phyloP scores from a whole-genome alignment of 768 basidiomycete species.

The Leccinellum luteum region DNA sequence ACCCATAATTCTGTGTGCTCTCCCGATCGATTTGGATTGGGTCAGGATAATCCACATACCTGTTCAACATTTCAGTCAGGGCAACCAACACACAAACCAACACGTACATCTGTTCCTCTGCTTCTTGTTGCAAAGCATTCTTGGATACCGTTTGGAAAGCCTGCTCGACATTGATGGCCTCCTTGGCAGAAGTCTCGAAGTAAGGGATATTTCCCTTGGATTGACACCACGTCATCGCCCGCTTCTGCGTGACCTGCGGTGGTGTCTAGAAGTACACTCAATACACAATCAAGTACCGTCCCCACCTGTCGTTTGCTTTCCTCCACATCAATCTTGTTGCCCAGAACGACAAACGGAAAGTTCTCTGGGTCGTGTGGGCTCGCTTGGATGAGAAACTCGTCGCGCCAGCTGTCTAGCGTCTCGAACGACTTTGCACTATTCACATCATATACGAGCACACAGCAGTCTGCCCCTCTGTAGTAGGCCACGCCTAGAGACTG shows the following conservation, averaged over 20 bases:
- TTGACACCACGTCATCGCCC: slow-evolving; percentile 99
- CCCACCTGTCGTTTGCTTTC: slow-evolving; percentile 95
- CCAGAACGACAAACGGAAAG: slow-evolving; percentile 98
- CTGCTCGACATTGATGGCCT: slow-evolving; percentile 99
- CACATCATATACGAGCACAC: slow-evolving; percentile 98
- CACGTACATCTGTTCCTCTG: slow-evolving; percentile 89
- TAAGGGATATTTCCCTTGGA: slow-evolving; percentile 99
- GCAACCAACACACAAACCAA: slow-evolving; percentile 7
- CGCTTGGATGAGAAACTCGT: slow-evolving; percentile 98
- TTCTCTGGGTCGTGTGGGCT: slow-evolving; percentile 99
- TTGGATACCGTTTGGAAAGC: slow-evolving; percentile 99
- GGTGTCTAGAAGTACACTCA: not conserved
- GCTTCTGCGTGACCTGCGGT: slow-evolving; percentile 92
- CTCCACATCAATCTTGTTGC: slow-evolving; percentile 99
- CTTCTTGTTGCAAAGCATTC: slow-evolving; percentile 97
- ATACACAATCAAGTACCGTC: slow-evolving; percentile 14
- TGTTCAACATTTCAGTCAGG: slow-evolving; percentile 35
- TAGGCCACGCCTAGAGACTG: slow-evolving; percentile 98
- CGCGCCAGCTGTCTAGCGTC: slow-evolving; percentile 97
- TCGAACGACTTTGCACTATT: slow-evolving; percentile 99
- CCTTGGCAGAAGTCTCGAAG: slow-evolving; percentile 99
- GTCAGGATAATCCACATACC: slow-evolving; percentile 98
- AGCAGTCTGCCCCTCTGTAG: slow-evolving; percentile 98
- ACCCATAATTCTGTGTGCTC: slow-evolving; percentile 86
- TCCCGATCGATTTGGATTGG: slow-evolving; percentile 96